Percentiles rank a stretch among this genome's conserved stretches.
Conservation (phyloP, 495 filamentous ascomycete genomes). For the Penicillium parvum region DNA sequence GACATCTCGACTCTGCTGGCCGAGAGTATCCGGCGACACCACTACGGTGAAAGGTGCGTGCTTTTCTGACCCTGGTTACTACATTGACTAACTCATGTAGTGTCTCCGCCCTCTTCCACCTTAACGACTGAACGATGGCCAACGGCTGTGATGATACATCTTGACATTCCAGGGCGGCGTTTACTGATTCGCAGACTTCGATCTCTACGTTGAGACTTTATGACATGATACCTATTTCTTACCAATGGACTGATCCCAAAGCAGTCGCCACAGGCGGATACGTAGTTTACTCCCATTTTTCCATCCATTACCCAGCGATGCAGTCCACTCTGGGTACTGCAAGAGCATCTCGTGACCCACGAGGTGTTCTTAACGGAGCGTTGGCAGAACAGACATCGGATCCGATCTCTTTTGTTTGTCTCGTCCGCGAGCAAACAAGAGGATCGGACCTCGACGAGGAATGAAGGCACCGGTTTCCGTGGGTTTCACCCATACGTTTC, state of each 20-base stretch:
- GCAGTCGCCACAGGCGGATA: conserved; percentile 7
- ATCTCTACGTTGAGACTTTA: conserved; percentile 14
- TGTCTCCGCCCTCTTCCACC: conserved; percentile 81
- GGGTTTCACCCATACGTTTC: conserved; percentile 33
- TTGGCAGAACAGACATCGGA: conserved; percentile 59
- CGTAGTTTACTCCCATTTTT: conserved; percentile 2
- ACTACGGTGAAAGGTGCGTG: conserved; percentile 70
- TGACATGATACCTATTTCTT: conserved; percentile 27
- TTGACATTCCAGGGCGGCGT: conserved; percentile 17
- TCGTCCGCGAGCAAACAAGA: background rate
- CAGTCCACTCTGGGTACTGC: conserved; percentile 63
- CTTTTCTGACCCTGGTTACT: conserved; percentile 12
- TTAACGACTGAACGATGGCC: conserved; percentile 36
- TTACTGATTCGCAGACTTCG: conserved; percentile 24
- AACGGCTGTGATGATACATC: conserved; percentile 17
- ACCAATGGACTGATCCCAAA: conserved; percentile 10
- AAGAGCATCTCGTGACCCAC: conserved; percentile 52
- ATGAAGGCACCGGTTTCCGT: conserved; percentile 62
- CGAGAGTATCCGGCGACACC: conserved; percentile 92
- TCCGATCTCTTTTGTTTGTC: conserved; percentile 6
- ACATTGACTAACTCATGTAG: conserved; percentile 38
- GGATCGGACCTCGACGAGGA: conserved; percentile 39
- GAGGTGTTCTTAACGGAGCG: conserved; percentile 66
- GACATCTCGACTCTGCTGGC: conserved; percentile 82
- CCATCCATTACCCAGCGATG: conserved; percentile 52